A percentile compares a stretch with the other conserved stretches of the same genome.
Conservation (phyloP, 768 basidiomycete species). For the Phylloporus rhodoxanthus region DNA sequence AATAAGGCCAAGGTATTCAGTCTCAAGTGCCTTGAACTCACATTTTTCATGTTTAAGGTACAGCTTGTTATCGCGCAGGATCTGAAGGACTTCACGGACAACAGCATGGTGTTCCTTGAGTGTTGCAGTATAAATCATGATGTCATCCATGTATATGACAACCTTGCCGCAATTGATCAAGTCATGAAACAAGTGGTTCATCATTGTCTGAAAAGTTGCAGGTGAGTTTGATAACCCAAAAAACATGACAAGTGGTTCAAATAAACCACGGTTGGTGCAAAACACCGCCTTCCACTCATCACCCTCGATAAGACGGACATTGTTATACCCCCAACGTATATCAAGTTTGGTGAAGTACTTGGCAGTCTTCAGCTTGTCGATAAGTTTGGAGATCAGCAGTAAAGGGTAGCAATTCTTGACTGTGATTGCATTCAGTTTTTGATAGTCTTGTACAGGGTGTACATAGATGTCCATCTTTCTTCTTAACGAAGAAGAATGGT, state of each 20-base stretch:
- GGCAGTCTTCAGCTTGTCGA: not conserved
- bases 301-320: not conserved
- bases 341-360: not conserved
- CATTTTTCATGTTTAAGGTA: constrained; percentile 1
- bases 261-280: not conserved
- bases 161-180: not conserved
- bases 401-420: not conserved
- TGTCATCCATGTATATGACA: not conserved
- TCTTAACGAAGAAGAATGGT: not conserved
- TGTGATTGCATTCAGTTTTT: not conserved
- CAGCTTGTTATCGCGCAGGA: not conserved
- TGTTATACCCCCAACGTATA: not conserved
- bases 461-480: not conserved
- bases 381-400: not conserved
- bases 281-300: not conserved
- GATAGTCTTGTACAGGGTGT: not conserved
- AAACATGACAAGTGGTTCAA: not conserved
- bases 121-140: constrained; percentile 29
- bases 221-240: not conserved
- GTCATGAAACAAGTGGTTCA: not conserved
- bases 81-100: not conserved
- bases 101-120: constrained; percentile 1
- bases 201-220: not conserved
- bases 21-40: not conserved
- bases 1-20: not conserved